Conservation (phyloP, 2,329 filamentous ascomycete genomes). For the Nemania diffusa region DNA sequence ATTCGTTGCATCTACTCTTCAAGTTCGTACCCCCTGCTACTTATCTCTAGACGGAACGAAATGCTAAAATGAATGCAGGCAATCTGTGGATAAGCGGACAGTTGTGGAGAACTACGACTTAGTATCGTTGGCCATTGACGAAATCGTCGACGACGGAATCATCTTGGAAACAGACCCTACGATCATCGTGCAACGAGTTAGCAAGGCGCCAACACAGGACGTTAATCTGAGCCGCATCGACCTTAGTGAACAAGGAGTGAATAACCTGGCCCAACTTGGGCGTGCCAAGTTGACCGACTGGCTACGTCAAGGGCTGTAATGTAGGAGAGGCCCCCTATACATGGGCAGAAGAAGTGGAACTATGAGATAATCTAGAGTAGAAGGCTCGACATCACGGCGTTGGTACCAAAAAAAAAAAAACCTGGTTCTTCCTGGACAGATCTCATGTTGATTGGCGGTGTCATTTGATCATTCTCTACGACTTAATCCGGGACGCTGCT, state of each 20-base stretch:
- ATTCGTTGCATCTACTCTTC: slow-evolving; percentile 88
- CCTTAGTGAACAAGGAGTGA: slow-evolving; percentile 92
- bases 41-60: neutral
- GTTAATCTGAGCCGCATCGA: slow-evolving; percentile 94
- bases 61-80: slow-evolving; percentile 63
- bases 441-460: slow-evolving; percentile 38
- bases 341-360: slow-evolving; percentile 24
- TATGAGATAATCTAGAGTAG: slow-evolving; percentile 37
- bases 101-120: slow-evolving; percentile 99
- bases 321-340: slow-evolving; percentile 40
- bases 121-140: slow-evolving; percentile 91
- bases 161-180: slow-evolving; percentile 97
- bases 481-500: slow-evolving; percentile 72
- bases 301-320: slow-evolving; percentile 81
- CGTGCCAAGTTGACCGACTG: slow-evolving; percentile 91
- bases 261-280: slow-evolving; percentile 93
- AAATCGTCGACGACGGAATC: slow-evolving; percentile 94
- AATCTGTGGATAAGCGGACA: slow-evolving; percentile 96
- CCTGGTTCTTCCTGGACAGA: slow-evolving; percentile 40
- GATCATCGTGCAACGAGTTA: slow-evolving; percentile 91
- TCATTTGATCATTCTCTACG: slow-evolving; percentile 53
- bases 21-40: slow-evolving; percentile 69
- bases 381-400: slow-evolving; percentile 45
- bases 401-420: slow-evolving; percentile 45
- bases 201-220: slow-evolving; percentile 90